phyloP scores from a whole-genome alignment of 2,329 filamentous ascomycete genomes.

The Zymoseptoria ardabiliae region DNA sequence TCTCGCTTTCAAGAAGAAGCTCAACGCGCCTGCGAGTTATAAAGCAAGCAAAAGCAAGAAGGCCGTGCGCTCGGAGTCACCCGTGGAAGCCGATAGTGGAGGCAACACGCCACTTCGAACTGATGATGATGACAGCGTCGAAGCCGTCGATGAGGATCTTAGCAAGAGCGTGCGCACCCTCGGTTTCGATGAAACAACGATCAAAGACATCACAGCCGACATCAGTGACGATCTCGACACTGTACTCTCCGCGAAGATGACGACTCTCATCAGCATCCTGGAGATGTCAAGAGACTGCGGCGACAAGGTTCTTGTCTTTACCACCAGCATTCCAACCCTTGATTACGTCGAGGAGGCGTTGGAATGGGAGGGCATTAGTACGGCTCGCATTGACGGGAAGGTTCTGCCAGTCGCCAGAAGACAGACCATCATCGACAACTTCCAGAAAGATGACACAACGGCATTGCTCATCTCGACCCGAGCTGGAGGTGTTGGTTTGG shows the following conservation, averaged over 20 bases:
- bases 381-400: conserved; percentile 59
- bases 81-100: conserved; percentile 9
- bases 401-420: conserved; percentile 48
- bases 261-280: conserved; percentile 62
- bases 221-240: conserved; percentile 38
- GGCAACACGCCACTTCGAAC: conserved; percentile 7
- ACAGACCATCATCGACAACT: conserved; percentile 57
- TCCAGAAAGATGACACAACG: conserved; percentile 52
- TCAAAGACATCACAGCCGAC: conserved; percentile 30
- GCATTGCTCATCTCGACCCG: conserved; percentile 77
- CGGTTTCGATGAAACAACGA: conserved; percentile 31
- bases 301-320: conserved; percentile 78
- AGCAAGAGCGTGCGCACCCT: conserved; percentile 24
- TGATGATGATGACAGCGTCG: conserved; percentile 13
- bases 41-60: conserved; percentile 2
- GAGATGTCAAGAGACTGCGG: conserved; percentile 51
- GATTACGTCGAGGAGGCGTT: conserved; percentile 60
- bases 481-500: conserved; percentile 76
- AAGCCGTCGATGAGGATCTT: conserved; percentile 13
- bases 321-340: conserved; percentile 62
- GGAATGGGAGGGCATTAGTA: conserved; percentile 38
- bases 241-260: conserved; percentile 59
- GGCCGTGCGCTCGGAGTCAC: background rate
- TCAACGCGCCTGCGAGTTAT: conserved; percentile 29
- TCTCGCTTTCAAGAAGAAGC: conserved; percentile 42